These are phyloP conservation scores for Mycosphaerelloides madeirae DNA, from an alignment of 2,329 filamentous ascomycete species.

Conservation along the genomic window DNA sequence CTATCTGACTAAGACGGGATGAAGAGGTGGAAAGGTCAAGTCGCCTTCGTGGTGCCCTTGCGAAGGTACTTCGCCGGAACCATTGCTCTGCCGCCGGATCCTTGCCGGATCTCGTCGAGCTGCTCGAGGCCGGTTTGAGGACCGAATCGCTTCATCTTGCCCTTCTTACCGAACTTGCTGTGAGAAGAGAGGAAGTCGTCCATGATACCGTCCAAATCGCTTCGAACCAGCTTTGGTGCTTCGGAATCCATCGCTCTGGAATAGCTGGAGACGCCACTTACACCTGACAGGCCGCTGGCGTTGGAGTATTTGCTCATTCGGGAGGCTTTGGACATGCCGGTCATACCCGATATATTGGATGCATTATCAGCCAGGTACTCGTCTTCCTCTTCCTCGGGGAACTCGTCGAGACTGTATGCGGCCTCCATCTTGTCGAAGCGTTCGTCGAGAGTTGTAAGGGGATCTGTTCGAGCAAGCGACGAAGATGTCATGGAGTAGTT, in stretches of 20 bases:
- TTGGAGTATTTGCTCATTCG: conserved; percentile 34
- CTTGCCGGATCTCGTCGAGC: conserved; percentile 81
- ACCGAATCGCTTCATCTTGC: conserved; percentile 66
- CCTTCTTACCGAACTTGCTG: conserved; percentile 65
- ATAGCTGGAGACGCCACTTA: conserved; percentile 36
- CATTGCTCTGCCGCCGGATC: conserved; percentile 52
- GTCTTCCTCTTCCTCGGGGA: conserved; percentile 29
- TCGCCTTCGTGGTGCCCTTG: background rate
- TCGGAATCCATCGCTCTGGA: conserved; percentile 33
- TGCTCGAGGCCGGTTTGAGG: conserved; percentile 79
- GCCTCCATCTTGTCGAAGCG: conserved; percentile 89
- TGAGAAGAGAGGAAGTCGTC: conserved; percentile 84
- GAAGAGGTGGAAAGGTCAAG: background rate
- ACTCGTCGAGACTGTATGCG: conserved; percentile 56
- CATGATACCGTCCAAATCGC: conserved; percentile 84
- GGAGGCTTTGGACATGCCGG: conserved; percentile 45
- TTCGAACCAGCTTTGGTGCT: conserved; percentile 53
- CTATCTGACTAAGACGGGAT: background rate
- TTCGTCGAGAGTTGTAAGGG: conserved; percentile 76
- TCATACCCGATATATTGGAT: conserved; percentile 46
- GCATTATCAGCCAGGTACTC: conserved; percentile 35
- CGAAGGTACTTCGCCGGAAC: conserved; percentile 5
- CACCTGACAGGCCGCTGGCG: conserved; percentile 34
- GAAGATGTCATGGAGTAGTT: conserved; percentile 91
- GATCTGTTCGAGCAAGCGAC: conserved; percentile 79